Evolutionary conservation across 129 eudicot species (phyloP).

Genomic region (Centella asiatica): DNA sequence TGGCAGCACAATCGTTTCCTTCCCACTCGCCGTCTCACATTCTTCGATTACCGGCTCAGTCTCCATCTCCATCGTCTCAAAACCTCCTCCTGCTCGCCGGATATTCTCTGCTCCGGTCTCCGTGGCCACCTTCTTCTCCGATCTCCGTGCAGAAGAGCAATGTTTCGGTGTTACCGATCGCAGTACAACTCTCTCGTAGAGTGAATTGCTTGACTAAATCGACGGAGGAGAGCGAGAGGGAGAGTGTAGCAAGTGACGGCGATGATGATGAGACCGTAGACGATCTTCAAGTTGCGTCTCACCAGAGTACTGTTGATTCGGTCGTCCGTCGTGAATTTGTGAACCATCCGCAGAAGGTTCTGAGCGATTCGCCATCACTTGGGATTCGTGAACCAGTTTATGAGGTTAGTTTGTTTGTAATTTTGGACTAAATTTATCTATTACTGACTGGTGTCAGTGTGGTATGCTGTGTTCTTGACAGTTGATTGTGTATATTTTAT

Average conservation of each 20-base stretch:
- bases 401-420: conserved; percentile 42
- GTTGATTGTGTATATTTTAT: too few species aligned
- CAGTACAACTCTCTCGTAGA: conserved; percentile 19
- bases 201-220: conserved; percentile 38
- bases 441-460: not conserved
- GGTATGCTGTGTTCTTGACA: too few species aligned
- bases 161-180: conserved; percentile 24
- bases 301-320: conserved; percentile 19
- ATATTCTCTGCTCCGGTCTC: conserved; percentile 24
- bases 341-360: conserved; percentile 27
- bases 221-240: conserved; percentile 37
- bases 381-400: conserved; percentile 89
- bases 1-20: conserved; percentile 28
- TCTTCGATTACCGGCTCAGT: conserved; percentile 30
- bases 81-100: conserved; percentile 20
- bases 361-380: conserved; percentile 32
- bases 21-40: conserved; percentile 27
- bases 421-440: not conserved
- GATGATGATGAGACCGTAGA: conserved; percentile 16
- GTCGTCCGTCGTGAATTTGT: conserved; percentile 18
- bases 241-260: conserved; percentile 20
- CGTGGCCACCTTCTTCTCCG: conserved; percentile 12
- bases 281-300: conserved; percentile 7
- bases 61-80: conserved; percentile 23
- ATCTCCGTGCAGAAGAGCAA: conserved; percentile 27